Evolutionary conservation across 257 asterid genomes (phyloP).

Genomic region (Solanum corneliomulleri): DNA sequence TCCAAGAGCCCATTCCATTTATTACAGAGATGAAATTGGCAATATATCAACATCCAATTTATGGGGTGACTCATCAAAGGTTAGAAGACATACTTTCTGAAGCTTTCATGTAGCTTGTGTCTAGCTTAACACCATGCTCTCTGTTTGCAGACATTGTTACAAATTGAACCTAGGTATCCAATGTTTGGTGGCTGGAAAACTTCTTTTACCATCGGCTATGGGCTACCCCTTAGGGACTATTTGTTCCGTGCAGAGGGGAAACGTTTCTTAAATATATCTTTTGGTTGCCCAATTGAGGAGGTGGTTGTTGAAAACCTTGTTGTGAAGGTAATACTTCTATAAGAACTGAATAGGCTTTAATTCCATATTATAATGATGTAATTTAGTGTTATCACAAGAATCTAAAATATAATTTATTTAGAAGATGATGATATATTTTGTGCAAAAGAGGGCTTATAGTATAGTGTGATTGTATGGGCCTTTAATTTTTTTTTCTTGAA

Average conservation of each 20-base stretch:
- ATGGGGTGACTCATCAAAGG: constrained; percentile 70
- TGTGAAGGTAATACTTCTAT: constrained; percentile 55
- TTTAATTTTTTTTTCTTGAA: background rate
- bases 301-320: constrained; percentile 70
- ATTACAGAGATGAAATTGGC: constrained; percentile 96
- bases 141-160: constrained; percentile 66
- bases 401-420: background rate
- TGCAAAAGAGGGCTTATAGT: background rate
- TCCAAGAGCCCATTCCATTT: constrained; percentile 86
- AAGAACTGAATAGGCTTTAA: background rate
- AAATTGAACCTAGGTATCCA: constrained; percentile 94
- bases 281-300: constrained; percentile 78
- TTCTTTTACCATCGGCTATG: constrained; percentile 86
- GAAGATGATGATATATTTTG: background rate
- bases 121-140: constrained; percentile 9
- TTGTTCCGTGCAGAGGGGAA: constrained; percentile 70
- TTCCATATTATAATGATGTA: background rate
- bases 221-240: constrained; percentile 86
- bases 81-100: constrained; percentile 9
- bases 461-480: background rate
- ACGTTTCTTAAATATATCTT: constrained; percentile 62
- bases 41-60: constrained; percentile 89
- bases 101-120: background rate
- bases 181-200: constrained; percentile 99
- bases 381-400: background rate